Evolutionary conservation across 2,329 filamentous ascomycete species (phyloP), one percentile per base, ranked within the genome.

Genomic region (Ophiocordyceps australis): DNA sequence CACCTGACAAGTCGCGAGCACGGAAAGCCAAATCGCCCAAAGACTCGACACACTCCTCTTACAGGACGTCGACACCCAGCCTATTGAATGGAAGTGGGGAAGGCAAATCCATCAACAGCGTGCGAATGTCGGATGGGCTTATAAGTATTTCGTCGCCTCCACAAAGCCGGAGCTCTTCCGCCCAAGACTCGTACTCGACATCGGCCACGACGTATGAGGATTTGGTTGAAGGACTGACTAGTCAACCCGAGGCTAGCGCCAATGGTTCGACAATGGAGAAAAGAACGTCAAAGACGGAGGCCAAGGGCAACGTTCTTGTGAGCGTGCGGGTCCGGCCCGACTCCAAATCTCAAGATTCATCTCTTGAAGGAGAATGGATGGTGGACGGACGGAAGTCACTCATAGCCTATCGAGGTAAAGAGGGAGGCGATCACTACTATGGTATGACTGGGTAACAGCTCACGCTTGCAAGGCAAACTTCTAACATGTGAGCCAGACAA

Each of bases 251-350:
- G 13, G 30, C 28, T 25, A 34, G 45, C 10, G 49, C 42, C 25
- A 36, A 44, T 14, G 41, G 43, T 26, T 37, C 37, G 17, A 34
- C 41, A 15, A 34, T 43, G 21, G 56, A 53, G 34, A 72, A 55
- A 46, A 59, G 53, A 30, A 33, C 50, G 29, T 67, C 70, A 29
- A 63, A 70, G 38, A 40, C 49, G 3, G 83, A 94, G 40, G 69
- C 65, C 28, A 95, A 93, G 49, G 89, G 89, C 26, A 98, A 98
- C 43, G 86, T 98, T 10, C 53, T 95, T 33, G 86, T 98, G 38
- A 95, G 89, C 45, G 85, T 98, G 20, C 71, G 89, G 43, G 85
- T 95, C 22, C 70, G 89, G 17, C 89, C 89, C 17, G 85, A 94
- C 52, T 63, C 69, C 4, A 68, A 62, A 14, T 59, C 61, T n/a